Evolutionary conservation across 2,329 filamentous ascomycete genomes (phyloP), one percentile per base, ranked within the genome.

Genomic region (Colletotrichum sp.): DNA sequence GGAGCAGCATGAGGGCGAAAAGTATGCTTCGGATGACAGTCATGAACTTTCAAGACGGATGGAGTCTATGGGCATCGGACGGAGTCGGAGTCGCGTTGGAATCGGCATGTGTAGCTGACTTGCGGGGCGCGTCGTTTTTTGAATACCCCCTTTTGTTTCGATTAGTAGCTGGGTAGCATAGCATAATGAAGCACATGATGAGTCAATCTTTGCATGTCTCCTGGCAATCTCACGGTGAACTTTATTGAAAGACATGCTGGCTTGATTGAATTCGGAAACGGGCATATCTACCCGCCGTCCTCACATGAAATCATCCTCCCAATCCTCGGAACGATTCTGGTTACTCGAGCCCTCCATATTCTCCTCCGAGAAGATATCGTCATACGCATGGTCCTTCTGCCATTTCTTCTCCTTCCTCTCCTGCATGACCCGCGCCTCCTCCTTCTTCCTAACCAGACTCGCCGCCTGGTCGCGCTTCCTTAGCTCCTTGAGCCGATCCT

Each of bases 311-410:
- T 99, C 96, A 75, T 98, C 96, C 82, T 95, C 91, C 87, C 95
- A 96, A 83, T 95, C 88, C 75, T 92, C 91, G 77, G 90, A 89
- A 16, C 95, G 91, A 81, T 98, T 93, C 85, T 98, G 95, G 85
- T 99, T 99, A 86, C 93, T 98, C 71, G 92, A 92, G 26, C 85
- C 86, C 58, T 92, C 92, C 87, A 98, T 90, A 80, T 94, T 94
- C 74, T 98, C 95, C 70, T 98, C 95, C 6, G 91, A 92, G 84
- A 98, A 96, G 70, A 98, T 85, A 63, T 98, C 96, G 82, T 99
- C 97, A 84, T 99, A 99, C 3, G 96, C 96, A 86, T 99, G 96
- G n/a, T 98, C 96, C 86, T 97, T 97, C 85, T 98, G 95, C 90
- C 93, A 98, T 84, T 98, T 98, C 86, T 96, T 92, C 85, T 98